A percentile compares a stretch with the other conserved stretches of the same genome.
Evolutionary conservation across 352 stramenopile genomes (phyloP).

Genomic region (Paralagenidium karlingii): DNA sequence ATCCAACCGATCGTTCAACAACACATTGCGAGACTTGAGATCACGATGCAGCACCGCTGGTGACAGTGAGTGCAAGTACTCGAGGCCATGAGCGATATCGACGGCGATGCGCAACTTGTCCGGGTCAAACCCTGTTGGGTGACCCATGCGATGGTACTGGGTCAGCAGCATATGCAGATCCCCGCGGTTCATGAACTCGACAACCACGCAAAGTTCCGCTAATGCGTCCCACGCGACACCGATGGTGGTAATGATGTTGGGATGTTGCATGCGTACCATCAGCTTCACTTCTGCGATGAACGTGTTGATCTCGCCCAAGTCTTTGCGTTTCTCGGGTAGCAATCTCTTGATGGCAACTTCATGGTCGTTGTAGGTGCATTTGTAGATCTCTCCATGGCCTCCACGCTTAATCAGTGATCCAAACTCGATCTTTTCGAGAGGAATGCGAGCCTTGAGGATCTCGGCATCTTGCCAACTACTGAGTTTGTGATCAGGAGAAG

Average conservation of each 20-base stretch:
- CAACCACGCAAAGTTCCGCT: conserved; percentile 54
- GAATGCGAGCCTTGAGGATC: too few species aligned
- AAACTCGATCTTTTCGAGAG: too few species aligned
- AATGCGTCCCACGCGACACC: conserved; percentile 62
- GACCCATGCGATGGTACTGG: conserved; percentile 28
- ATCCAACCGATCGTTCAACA: conserved; percentile 18
- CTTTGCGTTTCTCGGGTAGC: conserved; percentile 42
- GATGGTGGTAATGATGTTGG: conserved; percentile 64
- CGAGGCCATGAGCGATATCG: conserved; percentile 19
- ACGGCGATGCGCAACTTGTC: conserved; percentile 70
- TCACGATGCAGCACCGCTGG: conserved; percentile 37
- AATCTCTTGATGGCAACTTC: conserved; percentile 67
- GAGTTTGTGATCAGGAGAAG: too few species aligned
- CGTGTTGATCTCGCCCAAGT: conserved; percentile 35
- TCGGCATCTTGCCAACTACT: too few species aligned
- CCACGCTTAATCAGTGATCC: too few species aligned
- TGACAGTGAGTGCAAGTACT: conserved; percentile 28
- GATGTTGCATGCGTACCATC: conserved; percentile 55
- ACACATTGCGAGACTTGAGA: conserved; percentile 26
- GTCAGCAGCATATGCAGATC: conserved; percentile 47
- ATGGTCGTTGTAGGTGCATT: too few species aligned
- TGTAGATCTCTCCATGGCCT: too few species aligned
- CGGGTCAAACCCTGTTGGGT: conserved; percentile 42
- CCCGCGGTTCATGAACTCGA: conserved; percentile 71
- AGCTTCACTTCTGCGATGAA: conserved; percentile 62